Evolutionary conservation across 805 yeast genomes (phyloP), one percentile per base, ranked within the genome.

Genomic region (Candida ulmi): DNA sequence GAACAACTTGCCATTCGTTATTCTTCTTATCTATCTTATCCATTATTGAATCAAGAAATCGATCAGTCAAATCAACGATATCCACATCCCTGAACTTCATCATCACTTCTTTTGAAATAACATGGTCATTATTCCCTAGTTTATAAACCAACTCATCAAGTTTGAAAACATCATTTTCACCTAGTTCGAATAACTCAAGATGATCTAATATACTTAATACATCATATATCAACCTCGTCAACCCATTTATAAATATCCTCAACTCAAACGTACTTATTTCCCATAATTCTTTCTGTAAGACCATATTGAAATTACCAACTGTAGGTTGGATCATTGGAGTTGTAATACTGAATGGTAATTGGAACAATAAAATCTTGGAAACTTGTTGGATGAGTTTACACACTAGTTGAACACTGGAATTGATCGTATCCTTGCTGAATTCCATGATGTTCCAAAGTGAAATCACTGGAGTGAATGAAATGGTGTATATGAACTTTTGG

Each of bases 1-100:
- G 28, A 26, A 54, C 54, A 11, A 55, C 41, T 30, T 53, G 55
- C 59, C 59, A 55, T 25, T 55, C 58, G 30, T 44, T 44, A 25
- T 50, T 47, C 41, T 46, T 52, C 23, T 38, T 35, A 30, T 33
- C 34, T 28, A 49, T 43, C 29, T 42, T 39, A 12, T 26, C 30
- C 15, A 16, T 32, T 16, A 49, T 32, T 15, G 29, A 36, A 4
- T 17, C 25, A 8, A 33, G 32, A 12, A 40, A 36, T 26, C 33
- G 21, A 4, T 11, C 3, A 3, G 36, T 25, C 23, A 49, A 33
- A 16, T 26, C 37, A 19, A 43, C 48, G 5, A 40, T 19, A 29
- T 47, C 45, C 2, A 45, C 4, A 11, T 17, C 39, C 33, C 29
- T 19, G 5, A 30, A 5, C 6, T 17, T 17, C n/a, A 35, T 35